A percentile compares a stretch with the other conserved stretches of the same genome.
phyloP scores from a whole-genome alignment of 2,329 filamentous ascomycete species.

The Sphaerulina musiva region DNA sequence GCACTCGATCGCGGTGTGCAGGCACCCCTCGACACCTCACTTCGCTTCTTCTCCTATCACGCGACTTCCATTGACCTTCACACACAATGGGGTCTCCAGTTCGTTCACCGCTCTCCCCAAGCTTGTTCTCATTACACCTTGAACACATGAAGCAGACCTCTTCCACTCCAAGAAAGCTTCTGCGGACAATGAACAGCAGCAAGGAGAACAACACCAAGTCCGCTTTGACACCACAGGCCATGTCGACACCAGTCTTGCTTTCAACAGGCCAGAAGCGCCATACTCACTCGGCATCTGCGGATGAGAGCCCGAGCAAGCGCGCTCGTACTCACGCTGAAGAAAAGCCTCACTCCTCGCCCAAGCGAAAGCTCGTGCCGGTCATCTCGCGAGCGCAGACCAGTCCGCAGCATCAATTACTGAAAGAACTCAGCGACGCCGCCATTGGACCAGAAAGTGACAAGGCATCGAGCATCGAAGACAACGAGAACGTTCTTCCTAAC shows the following conservation, averaged over 20 bases:
- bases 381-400: constrained; percentile 10
- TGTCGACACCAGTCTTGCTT: neutral
- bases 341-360: neutral
- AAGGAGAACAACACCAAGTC: neutral
- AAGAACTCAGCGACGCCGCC: neutral
- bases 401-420: neutral
- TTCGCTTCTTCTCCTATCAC: neutral
- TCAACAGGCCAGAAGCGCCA: constrained; percentile 3
- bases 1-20: neutral
- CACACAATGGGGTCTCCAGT: neutral
- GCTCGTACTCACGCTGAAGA: neutral
- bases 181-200: neutral
- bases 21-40: neutral
- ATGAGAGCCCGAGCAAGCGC: constrained; percentile 8
- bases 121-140: constrained; percentile 1
- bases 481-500: constrained; percentile 12
- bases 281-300: neutral
- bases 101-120: neutral
- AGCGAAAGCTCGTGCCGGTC: constrained; percentile 12
- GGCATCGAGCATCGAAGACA: constrained; percentile 21
- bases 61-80: neutral
- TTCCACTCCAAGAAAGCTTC: neutral
- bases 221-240: neutral
- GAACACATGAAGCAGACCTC: neutral
- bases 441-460: constrained; percentile 8